These are phyloP conservation scores for Cladophialophora exuberans DNA, from an alignment of 2,329 filamentous ascomycete species.

Conservation along the genomic window DNA sequence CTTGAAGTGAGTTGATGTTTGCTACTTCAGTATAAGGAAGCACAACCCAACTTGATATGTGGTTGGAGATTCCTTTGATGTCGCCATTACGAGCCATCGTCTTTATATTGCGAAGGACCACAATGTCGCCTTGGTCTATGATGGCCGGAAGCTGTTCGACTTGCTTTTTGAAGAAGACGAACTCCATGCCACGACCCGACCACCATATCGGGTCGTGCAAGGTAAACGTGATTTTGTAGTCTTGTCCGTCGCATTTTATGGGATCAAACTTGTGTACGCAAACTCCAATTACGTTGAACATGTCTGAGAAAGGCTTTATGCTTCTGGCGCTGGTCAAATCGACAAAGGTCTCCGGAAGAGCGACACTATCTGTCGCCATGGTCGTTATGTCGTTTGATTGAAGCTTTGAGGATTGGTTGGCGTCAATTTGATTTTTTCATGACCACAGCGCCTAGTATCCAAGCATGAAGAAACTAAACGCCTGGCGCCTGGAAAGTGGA, in stretches of 20 bases:
- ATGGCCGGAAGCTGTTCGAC: slow-evolving; percentile 49
- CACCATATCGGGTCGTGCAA: slow-evolving; percentile 64
- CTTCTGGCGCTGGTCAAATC: slow-evolving; percentile 44
- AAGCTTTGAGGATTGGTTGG: no score
- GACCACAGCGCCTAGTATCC: no score
- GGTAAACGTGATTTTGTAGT: slow-evolving; percentile 65
- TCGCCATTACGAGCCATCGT: slow-evolving; percentile 35
- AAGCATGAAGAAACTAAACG: no score
- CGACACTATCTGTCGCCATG: slow-evolving; percentile 4
- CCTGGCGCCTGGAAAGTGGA: no score
- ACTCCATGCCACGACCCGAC: slow-evolving; percentile 44
- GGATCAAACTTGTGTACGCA: slow-evolving; percentile 67
- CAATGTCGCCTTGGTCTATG: slow-evolving; percentile 60
- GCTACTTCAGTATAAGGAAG: slow-evolving; percentile 22
- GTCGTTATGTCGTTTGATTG: background rate
- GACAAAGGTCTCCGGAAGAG: slow-evolving; percentile 48
- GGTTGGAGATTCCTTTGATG: slow-evolving; percentile 17
- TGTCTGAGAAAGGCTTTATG: background rate
- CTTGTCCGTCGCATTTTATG: slow-evolving; percentile 49
- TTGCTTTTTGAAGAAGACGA: slow-evolving; percentile 65
- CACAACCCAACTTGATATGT: slow-evolving; percentile 19
- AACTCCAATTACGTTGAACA: slow-evolving; percentile 64
- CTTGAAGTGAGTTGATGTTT: slow-evolving; percentile 6
- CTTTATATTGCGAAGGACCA: slow-evolving; percentile 63
- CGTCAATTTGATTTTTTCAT: no score